Percentiles rank a stretch among this genome's conserved stretches.
These are phyloP conservation scores for Penicillium bialowiezense DNA, from an alignment of 495 filamentous ascomycete genomes.

Conservation along the genomic window DNA sequence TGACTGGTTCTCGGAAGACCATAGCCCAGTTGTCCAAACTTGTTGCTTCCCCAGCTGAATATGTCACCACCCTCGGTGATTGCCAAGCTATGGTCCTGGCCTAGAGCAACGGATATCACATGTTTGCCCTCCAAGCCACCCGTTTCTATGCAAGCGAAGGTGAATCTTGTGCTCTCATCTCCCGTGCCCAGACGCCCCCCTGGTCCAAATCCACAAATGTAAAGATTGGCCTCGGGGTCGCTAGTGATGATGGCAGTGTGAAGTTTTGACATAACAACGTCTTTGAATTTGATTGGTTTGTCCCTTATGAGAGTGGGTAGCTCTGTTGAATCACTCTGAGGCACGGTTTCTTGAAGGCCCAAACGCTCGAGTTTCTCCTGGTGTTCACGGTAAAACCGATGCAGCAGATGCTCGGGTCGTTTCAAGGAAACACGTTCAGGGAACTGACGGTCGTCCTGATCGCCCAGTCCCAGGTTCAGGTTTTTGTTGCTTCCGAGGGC, in stretches of 20 bases:
- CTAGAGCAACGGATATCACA: slow-evolving; percentile 71
- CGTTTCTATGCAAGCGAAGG: slow-evolving; percentile 74
- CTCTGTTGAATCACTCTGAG: slow-evolving; percentile 31
- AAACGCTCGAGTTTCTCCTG: slow-evolving; percentile 35
- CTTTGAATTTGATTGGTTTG: slow-evolving; percentile 67
- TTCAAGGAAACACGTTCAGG: slow-evolving; percentile 77
- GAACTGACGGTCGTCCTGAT: slow-evolving; percentile 89
- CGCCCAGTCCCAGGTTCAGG: slow-evolving; percentile 83
- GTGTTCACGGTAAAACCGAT: slow-evolving; percentile 63
- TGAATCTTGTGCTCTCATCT: slow-evolving; percentile 82
- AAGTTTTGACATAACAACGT: slow-evolving; percentile 83
- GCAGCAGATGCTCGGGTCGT: slow-evolving; percentile 76
- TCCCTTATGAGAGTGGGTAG: slow-evolving; percentile 68
- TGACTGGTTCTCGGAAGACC: slow-evolving; percentile 52
- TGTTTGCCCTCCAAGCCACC: slow-evolving; percentile 67
- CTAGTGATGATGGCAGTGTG: slow-evolving; percentile 86
- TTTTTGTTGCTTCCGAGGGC: slow-evolving; percentile 96
- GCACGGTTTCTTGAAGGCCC: slow-evolving; percentile 21
- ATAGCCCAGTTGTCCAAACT: slow-evolving; percentile 84
- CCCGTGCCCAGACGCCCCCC: slow-evolving; percentile 89
- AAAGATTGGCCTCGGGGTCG: slow-evolving; percentile 91
- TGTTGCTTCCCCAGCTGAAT: slow-evolving; percentile 92
- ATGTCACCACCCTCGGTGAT: slow-evolving; percentile 77
- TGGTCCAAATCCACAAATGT: slow-evolving; percentile 87
- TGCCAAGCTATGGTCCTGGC: slow-evolving; percentile 87